Base-by-base conservation (phyloP, 257 asterid species). In the Scutellaria baicalensis region DNA sequence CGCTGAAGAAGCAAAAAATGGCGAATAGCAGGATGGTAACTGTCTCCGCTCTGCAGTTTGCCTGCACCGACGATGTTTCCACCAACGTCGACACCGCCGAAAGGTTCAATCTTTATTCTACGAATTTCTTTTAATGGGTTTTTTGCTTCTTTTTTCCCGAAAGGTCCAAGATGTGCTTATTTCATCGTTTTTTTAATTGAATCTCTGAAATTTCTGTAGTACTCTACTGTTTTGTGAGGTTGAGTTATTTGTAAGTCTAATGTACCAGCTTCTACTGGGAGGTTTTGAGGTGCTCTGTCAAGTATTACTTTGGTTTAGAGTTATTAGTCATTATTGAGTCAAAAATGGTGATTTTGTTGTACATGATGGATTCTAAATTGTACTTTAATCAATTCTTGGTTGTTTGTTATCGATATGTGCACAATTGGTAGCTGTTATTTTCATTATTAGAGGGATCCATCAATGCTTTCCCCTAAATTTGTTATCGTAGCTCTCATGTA, bases 21-120 rank as follows among this genome's bases (percentile, higher is more conserved):
- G 85, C 79, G 75, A 67, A 79, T 49, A 78, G 85, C 65, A 88
- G 90, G 78, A 17, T 80, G 14, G 97, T 92, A 0, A 75, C 67
- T 9, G 97, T 93, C 63, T 77, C 97, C 5, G 98, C 97, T 58
- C 80, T 93, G 69, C 98, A 93, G 57, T 90, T 93, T 75, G 83
- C 95, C 52, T 93, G 98, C 82, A 78, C 97, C 20, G 97, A 93
- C 74, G 97, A 93, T 66, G 76, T 88, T 64, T 64, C 93, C 64
- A 84, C 90, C 78, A 93, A 90, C 82, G 90, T 93, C 66, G 85
- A 80, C 38, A 68, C 78, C 3, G 97, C 97, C 48, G 97, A 90
- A 75, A 86, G 93, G 98, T 92, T 55, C n/a, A 31, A 55, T 20
- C 36, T 43, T 64, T 16, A 14, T 63, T 64, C 13, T 4, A 11